Percentiles rank a stretch among this genome's conserved stretches.
phyloP scores from a whole-genome alignment of 352 stramenopile species.

The Thalassiosira oceanica region DNA sequence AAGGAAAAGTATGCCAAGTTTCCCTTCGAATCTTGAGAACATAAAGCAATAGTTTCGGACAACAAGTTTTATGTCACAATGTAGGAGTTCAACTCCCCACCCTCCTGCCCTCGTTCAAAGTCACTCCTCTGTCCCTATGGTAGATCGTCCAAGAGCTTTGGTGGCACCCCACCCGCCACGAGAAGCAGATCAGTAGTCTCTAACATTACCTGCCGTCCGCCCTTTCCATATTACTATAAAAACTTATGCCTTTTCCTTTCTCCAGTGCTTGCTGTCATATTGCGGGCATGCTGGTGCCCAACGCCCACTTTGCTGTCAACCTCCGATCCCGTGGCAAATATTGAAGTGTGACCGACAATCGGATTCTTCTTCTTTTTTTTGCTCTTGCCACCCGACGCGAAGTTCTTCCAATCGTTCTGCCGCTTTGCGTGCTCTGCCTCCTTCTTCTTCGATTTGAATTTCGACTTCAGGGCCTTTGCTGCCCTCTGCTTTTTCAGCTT shows the following conservation, averaged over 20 bases:
- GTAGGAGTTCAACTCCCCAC: too few relatives aligned
- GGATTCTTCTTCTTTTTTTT: slow-evolving; percentile 29
- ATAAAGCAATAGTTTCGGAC: too few relatives aligned
- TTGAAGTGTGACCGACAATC: slow-evolving; percentile 30
- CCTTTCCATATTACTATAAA: too few relatives aligned
- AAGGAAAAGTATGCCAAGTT: slow-evolving; percentile 68
- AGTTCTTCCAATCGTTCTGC: slow-evolving; percentile 74
- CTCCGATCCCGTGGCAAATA: slow-evolving; percentile 68
- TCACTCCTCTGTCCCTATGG: too few relatives aligned
- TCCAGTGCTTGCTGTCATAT: slow-evolving; percentile 39
- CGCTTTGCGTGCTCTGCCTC: slow-evolving; percentile 62
- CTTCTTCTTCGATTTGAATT: slow-evolving; percentile 63
- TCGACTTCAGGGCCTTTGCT: slow-evolving; percentile 71
- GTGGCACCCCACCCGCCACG: too few relatives aligned
- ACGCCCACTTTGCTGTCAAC: slow-evolving; percentile 68
- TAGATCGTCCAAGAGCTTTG: too few relatives aligned
- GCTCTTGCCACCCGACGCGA: slow-evolving; percentile 52
- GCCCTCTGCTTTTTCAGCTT: slow-evolving; percentile 60
- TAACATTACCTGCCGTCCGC: too few relatives aligned
- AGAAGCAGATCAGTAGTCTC: too few relatives aligned
- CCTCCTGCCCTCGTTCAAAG: too few relatives aligned
- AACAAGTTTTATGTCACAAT: too few relatives aligned
- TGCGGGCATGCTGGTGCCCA: slow-evolving; percentile 35
- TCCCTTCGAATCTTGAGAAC: slow-evolving; percentile 49
- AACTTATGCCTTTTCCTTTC: slow-evolving; percentile 50